Percentiles rank a stretch among this genome's conserved stretches.
These are phyloP conservation scores for Saccharomycopsis lassenensis DNA, from an alignment of 805 yeast genomes.

Conservation along the genomic window DNA sequence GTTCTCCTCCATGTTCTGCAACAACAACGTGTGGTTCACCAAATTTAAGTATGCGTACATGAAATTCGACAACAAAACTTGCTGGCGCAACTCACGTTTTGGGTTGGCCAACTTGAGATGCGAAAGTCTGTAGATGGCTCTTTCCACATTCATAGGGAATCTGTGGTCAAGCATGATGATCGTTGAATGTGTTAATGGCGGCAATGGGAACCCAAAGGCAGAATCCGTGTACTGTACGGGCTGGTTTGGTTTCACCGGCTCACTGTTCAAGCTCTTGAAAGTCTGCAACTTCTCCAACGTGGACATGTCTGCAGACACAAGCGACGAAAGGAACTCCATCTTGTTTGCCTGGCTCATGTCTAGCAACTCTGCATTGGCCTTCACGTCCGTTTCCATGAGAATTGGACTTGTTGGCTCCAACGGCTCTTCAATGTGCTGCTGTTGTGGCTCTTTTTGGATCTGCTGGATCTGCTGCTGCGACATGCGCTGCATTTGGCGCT, in stretches of 20 bases:
- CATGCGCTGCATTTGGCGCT: background rate
- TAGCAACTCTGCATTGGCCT: no score
- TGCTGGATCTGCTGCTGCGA: slow-evolving; percentile 3
- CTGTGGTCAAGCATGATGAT: slow-evolving; percentile 74
- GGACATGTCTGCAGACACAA: slow-evolving; percentile 17
- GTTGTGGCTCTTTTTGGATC: slow-evolving; percentile 5
- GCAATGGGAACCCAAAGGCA: slow-evolving; percentile 81
- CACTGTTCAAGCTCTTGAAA: slow-evolving; percentile 26
- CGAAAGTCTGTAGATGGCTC: slow-evolving; percentile 88
- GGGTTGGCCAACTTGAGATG: slow-evolving; percentile 93
- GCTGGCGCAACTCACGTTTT: slow-evolving; percentile 81
- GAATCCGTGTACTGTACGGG: slow-evolving; percentile 59
- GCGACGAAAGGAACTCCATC: slow-evolving; percentile 17
- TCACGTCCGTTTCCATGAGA: no score
- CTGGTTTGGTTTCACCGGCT: slow-evolving; percentile 38
- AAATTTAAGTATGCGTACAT: slow-evolving; percentile 95
- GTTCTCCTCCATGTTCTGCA: slow-evolving; percentile 54
- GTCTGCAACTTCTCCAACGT: slow-evolving; percentile 18
- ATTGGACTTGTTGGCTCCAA: background rate
- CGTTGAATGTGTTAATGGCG: slow-evolving; percentile 68
- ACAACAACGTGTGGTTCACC: slow-evolving; percentile 80
- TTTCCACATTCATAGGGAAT: slow-evolving; percentile 88
- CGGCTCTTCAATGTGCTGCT: slow-evolving; percentile 10
- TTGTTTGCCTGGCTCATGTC: slow-evolving; percentile 16
- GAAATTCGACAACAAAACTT: slow-evolving; percentile 85